A percentile compares a stretch with the other conserved stretches of the same genome.
phyloP scores from a whole-genome alignment of 2,329 filamentous ascomycete species.

The Arthrobotrys sphaeroides region DNA sequence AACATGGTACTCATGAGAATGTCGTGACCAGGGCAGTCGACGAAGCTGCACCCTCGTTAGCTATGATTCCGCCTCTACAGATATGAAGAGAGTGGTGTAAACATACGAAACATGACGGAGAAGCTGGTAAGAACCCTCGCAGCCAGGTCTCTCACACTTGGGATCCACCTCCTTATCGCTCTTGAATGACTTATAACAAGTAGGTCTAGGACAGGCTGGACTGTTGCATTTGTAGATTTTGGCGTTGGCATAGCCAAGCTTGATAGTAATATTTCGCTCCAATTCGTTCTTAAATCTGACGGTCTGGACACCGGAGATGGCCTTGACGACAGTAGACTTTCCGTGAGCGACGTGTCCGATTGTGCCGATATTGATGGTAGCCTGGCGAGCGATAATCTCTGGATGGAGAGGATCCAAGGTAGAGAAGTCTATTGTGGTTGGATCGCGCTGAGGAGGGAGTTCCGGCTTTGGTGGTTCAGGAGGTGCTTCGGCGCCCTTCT shows the following conservation, averaged over 20 bases:
- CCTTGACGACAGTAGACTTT: constrained; percentile 98
- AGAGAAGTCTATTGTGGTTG: constrained; percentile 83
- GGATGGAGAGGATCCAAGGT: constrained; percentile 85
- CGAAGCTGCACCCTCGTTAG: constrained; percentile 71
- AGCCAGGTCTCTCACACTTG: constrained; percentile 92
- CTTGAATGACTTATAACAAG: constrained; percentile 96
- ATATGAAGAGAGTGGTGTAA: not conserved
- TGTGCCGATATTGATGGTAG: constrained; percentile 98
- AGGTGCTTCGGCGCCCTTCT: constrained; percentile 70
- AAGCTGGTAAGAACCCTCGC: constrained; percentile 84
- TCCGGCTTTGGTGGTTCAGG: constrained; percentile 66
- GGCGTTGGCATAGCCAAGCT: constrained; percentile 98
- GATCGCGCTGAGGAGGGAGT: constrained; percentile 90
- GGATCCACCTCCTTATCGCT: constrained; percentile 99
- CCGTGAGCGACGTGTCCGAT: constrained; percentile 99
- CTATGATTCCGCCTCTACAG: not conserved
- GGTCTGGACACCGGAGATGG: constrained; percentile 97
- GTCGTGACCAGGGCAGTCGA: constrained; percentile 99
- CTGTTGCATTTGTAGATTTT: constrained; percentile 99
- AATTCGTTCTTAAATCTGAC: constrained; percentile 99
- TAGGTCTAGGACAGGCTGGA: constrained; percentile 85
- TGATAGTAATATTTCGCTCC: constrained; percentile 99
- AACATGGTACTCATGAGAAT: constrained; percentile 99
- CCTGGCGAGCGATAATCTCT: constrained; percentile 96
- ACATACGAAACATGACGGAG: constrained; percentile 91